A percentile compares a stretch with the other conserved stretches of the same genome.
Conservation (phyloP, 805 yeast genomes). For the Ogataea siamensis region DNA sequence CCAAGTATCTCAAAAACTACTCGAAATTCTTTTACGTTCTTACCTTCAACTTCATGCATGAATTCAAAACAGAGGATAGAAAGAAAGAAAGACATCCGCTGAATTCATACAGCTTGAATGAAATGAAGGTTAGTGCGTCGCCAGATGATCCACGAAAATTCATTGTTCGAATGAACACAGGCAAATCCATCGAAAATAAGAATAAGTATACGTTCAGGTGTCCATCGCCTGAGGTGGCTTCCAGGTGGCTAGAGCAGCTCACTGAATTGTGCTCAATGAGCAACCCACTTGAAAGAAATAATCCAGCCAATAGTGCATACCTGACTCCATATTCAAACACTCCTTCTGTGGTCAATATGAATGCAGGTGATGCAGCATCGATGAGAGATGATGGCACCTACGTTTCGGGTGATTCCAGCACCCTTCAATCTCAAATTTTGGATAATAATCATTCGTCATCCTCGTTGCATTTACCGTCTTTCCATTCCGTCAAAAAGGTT, state of each 20-base stretch:
- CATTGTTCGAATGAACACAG: slow-evolving; percentile 36
- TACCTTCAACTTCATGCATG: slow-evolving; percentile 66
- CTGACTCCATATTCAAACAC: slow-evolving; percentile 10
- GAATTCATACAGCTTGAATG: slow-evolving; percentile 40
- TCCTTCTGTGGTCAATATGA: slow-evolving; percentile 11
- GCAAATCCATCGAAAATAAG: slow-evolving; percentile 26
- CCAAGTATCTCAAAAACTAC: slow-evolving; percentile 60
- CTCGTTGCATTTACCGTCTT: slow-evolving; percentile 26
- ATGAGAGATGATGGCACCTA: slow-evolving; percentile 16
- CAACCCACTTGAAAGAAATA: slow-evolving; percentile 48
- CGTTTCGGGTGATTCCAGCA: slow-evolving; percentile 7
- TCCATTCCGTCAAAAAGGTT: slow-evolving; percentile 24
- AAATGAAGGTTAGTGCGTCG: slow-evolving; percentile 32
- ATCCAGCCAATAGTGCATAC: slow-evolving; percentile 35
- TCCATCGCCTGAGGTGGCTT: slow-evolving; percentile 41
- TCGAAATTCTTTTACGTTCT: slow-evolving; percentile 63
- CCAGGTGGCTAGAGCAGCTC: slow-evolving; percentile 55
- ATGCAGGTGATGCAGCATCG: slow-evolving; percentile 10
- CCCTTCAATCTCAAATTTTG: slow-evolving; percentile 10
- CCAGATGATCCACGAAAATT: slow-evolving; percentile 39
- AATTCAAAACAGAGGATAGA: slow-evolving; percentile 56
- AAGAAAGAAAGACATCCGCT: slow-evolving; percentile 50
- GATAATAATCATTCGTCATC: slow-evolving; percentile 20
- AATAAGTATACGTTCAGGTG: slow-evolving; percentile 41
- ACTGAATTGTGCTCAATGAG: slow-evolving; percentile 49